Evolutionary conservation across 2,329 filamentous ascomycete species (phyloP).

Genomic region (Rhynchosporium secalis): DNA sequence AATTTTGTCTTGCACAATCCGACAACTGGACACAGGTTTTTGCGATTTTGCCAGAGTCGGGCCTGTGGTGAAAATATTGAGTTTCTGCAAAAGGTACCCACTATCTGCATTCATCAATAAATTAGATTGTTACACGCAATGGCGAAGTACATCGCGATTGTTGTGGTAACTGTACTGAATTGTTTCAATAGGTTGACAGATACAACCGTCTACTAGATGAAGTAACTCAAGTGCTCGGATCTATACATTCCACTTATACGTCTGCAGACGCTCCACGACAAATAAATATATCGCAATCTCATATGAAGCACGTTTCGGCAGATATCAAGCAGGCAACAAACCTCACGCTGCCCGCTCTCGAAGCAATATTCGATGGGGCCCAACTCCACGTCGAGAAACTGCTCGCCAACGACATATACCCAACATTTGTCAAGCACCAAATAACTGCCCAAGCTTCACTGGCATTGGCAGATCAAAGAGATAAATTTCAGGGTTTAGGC

Average conservation of each 20-base stretch:
- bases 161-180: neutral
- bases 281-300: constrained; percentile 32
- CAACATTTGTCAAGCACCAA: constrained; percentile 54
- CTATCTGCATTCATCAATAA: neutral
- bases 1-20: constrained; percentile 52
- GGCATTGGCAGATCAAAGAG: constrained; percentile 46
- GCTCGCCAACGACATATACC: constrained; percentile 49
- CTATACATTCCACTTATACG: constrained; percentile 48
- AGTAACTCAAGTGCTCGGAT: constrained; percentile 47
- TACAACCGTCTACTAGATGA: constrained; percentile 49
- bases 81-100: constrained; percentile 50
- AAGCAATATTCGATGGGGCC: constrained; percentile 44
- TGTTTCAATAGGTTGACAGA: constrained; percentile 43
- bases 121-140: neutral
- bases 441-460: constrained; percentile 48
- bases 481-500: constrained; percentile 54
- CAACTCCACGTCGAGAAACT: constrained; percentile 47
- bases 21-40: constrained; percentile 48
- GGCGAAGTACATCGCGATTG: neutral
- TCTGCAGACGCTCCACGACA: constrained; percentile 38
- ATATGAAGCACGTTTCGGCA: constrained; percentile 25
- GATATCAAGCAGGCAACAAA: constrained; percentile 31
- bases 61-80: constrained; percentile 52
- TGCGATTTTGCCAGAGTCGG: constrained; percentile 50
- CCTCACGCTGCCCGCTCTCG: constrained; percentile 36